These are phyloP conservation scores for Petunia hybrid DNA, from an alignment of 305 asterid species.

Conservation along the genomic window DNA sequence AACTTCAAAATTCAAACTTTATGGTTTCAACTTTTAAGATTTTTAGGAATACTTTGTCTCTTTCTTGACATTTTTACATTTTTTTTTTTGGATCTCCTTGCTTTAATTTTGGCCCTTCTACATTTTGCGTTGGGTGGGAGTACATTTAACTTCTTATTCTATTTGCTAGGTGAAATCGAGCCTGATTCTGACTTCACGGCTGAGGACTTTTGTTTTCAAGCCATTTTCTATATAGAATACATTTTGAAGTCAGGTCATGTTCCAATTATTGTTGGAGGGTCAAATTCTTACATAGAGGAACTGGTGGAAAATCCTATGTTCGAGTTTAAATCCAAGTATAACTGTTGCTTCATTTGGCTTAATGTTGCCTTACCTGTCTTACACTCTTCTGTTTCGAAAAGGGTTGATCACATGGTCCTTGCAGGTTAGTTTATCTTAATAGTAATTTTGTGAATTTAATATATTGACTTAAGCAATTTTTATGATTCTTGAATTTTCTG, in stretches of 20 bases:
- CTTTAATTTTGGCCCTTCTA: no score
- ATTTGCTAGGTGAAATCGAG: conserved; percentile 33
- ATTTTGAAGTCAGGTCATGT: conserved; percentile 33
- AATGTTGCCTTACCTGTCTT: conserved; percentile 41
- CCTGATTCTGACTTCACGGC: conserved; percentile 44
- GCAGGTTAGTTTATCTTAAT: conserved; percentile 32
- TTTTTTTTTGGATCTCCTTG: no score
- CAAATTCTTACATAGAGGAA: conserved; percentile 51
- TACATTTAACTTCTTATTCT: no score
- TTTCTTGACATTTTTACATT: no score
- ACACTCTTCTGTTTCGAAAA: conserved; percentile 32
- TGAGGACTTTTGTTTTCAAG: conserved; percentile 42
- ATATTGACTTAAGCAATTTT: background rate
- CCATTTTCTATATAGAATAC: conserved; percentile 23
- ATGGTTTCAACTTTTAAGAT: no score
- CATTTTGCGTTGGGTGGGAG: no score
- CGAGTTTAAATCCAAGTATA: conserved; percentile 38
- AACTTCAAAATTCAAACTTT: no score
- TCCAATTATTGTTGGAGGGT: conserved; percentile 60
- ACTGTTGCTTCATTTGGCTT: conserved; percentile 49
- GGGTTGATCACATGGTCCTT: conserved; percentile 57
- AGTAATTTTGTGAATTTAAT: no score
- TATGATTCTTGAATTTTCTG: background rate
- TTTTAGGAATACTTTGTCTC: no score
- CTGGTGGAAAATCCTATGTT: conserved; percentile 39